Conservation (phyloP, 1,139 yeast genomes). For the Debaryomyces robertsiae region DNA sequence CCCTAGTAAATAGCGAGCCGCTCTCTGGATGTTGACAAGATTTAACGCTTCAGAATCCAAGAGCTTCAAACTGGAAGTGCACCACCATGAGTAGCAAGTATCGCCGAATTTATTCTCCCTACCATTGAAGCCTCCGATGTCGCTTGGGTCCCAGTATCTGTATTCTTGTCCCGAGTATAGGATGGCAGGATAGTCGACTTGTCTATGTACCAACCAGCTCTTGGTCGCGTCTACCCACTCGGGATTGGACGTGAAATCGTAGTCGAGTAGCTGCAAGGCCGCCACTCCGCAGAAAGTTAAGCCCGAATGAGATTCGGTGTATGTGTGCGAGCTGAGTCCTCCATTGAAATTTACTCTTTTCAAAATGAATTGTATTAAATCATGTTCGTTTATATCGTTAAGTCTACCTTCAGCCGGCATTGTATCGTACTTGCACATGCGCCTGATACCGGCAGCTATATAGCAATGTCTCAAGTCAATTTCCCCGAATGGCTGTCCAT, state of each 20-base stretch:
- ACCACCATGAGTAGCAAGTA: slow-evolving; percentile 95
- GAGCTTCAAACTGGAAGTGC: slow-evolving; percentile 58
- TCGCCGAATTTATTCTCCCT: slow-evolving; percentile 83
- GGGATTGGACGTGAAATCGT: slow-evolving; percentile 17
- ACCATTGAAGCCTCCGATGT: slow-evolving; percentile 85
- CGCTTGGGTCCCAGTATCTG: slow-evolving; percentile 44
- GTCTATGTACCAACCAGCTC: slow-evolving; percentile 67
- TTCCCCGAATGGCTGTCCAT: slow-evolving; percentile 55
- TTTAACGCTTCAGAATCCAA: slow-evolving; percentile 27
- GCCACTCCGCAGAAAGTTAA: slow-evolving; percentile 85
- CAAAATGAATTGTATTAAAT: slow-evolving; percentile 44
- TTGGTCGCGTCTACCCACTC: slow-evolving; percentile 42
- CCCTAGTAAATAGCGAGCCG: slow-evolving; percentile 51
- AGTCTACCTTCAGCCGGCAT: slow-evolving; percentile 19
- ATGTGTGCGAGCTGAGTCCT: slow-evolving; percentile 49
- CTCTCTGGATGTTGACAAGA: slow-evolving; percentile 40
- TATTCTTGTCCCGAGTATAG: slow-evolving; percentile 28
- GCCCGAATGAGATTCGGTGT: slow-evolving; percentile 83
- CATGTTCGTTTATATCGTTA: slow-evolving; percentile 46
- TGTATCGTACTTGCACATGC: slow-evolving; percentile 49
- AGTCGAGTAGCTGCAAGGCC: slow-evolving; percentile 51
- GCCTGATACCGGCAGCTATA: slow-evolving; percentile 67
- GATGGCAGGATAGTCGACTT: slow-evolving; percentile 42
- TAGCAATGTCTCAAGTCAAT: slow-evolving; percentile 74
- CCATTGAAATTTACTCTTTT: slow-evolving; percentile 59